These are phyloP conservation scores for Quambalaria eucalypti DNA, from an alignment of 1,284 basidiomycete genomes.

Conservation along the genomic window DNA sequence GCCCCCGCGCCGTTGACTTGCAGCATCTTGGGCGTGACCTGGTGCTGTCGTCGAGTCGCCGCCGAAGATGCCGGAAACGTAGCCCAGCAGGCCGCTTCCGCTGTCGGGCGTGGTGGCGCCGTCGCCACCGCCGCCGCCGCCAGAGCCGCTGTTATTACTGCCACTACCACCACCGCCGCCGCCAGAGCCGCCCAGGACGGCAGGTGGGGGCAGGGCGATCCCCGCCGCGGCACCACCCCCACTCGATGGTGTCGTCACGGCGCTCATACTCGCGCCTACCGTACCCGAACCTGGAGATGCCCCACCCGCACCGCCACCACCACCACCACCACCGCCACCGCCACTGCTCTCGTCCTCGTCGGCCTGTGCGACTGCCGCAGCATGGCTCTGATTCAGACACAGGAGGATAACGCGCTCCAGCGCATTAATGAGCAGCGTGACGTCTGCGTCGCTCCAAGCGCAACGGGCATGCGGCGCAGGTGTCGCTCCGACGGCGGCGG, in stretches of 20 bases:
- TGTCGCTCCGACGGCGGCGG: neutral
- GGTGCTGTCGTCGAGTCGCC: slow-evolving; percentile 8
- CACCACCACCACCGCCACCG: neutral
- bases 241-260: no score
- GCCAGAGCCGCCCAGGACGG: neutral
- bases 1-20: slow-evolving; percentile 1
- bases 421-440: slow-evolving; percentile 26
- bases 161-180: neutral
- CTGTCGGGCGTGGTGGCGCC: neutral
- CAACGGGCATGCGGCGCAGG: slow-evolving; percentile 8
- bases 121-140: neutral
- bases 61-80: slow-evolving; percentile 30
- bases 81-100: slow-evolving; percentile 19
- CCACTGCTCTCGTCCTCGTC: slow-evolving; percentile 3
- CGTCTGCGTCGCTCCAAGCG: slow-evolving; percentile 20
- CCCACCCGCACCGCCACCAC: neutral
- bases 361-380: no score
- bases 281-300: neutral
- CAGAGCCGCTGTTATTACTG: neutral
- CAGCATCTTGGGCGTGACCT: neutral
- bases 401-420: slow-evolving; percentile 22
- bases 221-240: no score
- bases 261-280: neutral
- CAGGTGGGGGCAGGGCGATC: neutral
- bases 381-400: no score